Percentiles rank a stretch among this genome's conserved stretches.
These are phyloP conservation scores for Colletotrichum truncatum DNA, from an alignment of 2,329 filamentous ascomycete genomes.

Conservation along the genomic window DNA sequence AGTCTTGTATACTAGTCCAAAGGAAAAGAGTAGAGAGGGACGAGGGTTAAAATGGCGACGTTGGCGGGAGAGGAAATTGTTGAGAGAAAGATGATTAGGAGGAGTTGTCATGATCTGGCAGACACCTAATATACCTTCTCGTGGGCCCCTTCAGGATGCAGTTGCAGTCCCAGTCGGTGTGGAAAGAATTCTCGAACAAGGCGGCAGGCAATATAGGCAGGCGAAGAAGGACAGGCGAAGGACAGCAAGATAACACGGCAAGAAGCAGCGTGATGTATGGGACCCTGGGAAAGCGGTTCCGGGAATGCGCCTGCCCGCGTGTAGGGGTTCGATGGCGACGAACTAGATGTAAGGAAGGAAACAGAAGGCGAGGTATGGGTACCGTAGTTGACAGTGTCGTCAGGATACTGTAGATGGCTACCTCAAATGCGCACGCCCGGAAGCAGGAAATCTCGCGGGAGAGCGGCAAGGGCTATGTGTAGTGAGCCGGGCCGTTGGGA, in stretches of 20 bases:
- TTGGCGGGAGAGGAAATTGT: conserved; percentile 15
- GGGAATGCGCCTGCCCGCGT: conserved; percentile 12
- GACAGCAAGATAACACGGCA: conserved; percentile 9
- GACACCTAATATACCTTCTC: conserved; percentile 27
- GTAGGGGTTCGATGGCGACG: conserved; percentile 11
- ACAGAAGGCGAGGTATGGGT: conserved; percentile 9
- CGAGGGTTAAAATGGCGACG: not conserved
- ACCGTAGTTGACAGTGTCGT: conserved; percentile 1
- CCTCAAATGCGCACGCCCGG: not conserved
- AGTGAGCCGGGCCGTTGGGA: conserved; percentile 25
- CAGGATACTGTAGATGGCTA: not conserved
- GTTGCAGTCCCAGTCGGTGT: conserved; percentile 19
- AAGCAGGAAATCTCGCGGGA: conserved; percentile 6
- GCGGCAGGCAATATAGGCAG: not conserved
- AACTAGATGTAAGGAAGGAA: conserved; percentile 2
- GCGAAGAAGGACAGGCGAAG: conserved; percentile 13
- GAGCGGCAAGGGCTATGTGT: conserved; percentile 16
- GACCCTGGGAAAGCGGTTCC: conserved; percentile 18
- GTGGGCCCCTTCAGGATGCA: not conserved
- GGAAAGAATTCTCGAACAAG: not conserved
- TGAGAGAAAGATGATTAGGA: not conserved
- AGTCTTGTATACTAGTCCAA: not conserved
- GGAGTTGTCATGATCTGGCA: conserved; percentile 24
- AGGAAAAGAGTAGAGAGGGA: not conserved
- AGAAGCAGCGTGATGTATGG: conserved; percentile 18